phyloP scores from a whole-genome alignment of 2,329 filamentous ascomycete genomes.

The Pseudocercospora cruenta region DNA sequence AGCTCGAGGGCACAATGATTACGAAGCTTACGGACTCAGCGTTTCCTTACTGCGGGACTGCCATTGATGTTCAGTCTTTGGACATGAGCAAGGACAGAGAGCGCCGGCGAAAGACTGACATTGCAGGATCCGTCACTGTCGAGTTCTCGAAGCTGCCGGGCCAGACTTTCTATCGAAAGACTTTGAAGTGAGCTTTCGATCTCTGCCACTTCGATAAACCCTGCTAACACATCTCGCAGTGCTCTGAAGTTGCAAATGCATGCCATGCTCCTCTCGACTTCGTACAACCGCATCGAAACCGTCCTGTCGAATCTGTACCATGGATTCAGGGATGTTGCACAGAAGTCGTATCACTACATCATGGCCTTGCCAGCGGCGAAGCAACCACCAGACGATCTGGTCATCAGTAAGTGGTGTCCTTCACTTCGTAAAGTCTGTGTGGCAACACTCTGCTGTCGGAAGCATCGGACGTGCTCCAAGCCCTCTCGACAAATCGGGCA shows the following conservation, averaged over 20 bases:
- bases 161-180: constrained; percentile 77
- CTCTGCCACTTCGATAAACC: not conserved
- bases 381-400: constrained; percentile 62
- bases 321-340: constrained; percentile 77
- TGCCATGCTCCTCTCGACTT: constrained; percentile 78
- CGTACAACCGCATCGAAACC: constrained; percentile 70
- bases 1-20: constrained; percentile 58
- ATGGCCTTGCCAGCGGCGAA: constrained; percentile 61
- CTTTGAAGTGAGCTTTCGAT: constrained; percentile 53
- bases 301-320: constrained; percentile 75
- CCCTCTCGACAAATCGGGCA: not conserved
- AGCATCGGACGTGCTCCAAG: not conserved
- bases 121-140: constrained; percentile 76
- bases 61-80: constrained; percentile 74
- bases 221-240: constrained; percentile 35
- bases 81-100: constrained; percentile 72
- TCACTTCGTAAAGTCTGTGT: not conserved
- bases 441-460: not conserved
- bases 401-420: constrained; percentile 56
- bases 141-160: constrained; percentile 74
- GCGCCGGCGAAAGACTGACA: constrained; percentile 52
- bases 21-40: constrained; percentile 44
- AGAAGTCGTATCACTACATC: constrained; percentile 68
- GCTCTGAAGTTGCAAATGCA: constrained; percentile 85
- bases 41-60: constrained; percentile 90